Percentiles rank a stretch among this genome's conserved stretches.
Conservation (phyloP, 768 basidiomycete genomes). For the Leccinum uliginosum region DNA sequence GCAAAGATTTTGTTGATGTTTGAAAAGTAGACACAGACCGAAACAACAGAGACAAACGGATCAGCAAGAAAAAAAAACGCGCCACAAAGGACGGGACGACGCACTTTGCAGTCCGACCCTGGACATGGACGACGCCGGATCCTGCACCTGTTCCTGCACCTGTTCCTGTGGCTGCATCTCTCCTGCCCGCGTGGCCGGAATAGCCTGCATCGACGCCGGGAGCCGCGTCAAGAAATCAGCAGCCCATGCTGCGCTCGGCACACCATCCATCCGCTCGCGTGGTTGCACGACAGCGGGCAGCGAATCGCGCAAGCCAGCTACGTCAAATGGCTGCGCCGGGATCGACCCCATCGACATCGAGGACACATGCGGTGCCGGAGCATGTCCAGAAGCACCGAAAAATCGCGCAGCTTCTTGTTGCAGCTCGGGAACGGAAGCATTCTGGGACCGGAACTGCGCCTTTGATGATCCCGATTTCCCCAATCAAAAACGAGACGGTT, state of each 20-base stretch:
- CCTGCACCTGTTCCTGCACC: constrained; percentile 8
- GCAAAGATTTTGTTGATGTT: not conserved
- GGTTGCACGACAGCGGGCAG: constrained; percentile 17
- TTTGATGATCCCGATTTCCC: constrained; percentile 23
- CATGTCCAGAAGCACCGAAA: constrained; percentile 40
- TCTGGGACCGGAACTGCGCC: constrained; percentile 56
- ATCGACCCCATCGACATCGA: constrained; percentile 22
- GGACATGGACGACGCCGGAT: not conserved
- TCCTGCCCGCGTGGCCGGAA: not conserved
- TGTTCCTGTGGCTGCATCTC: constrained; percentile 8
- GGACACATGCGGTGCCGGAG: constrained; percentile 25
- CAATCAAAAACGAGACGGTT: not conserved
- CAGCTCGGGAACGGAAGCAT: constrained; percentile 35
- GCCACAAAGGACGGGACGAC: constrained; percentile 1
- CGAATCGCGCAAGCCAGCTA: constrained; percentile 38
- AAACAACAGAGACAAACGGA: not conserved
- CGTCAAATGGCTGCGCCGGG: constrained; percentile 47
- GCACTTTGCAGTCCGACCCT: constrained; percentile 15
- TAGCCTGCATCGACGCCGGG: constrained; percentile 14
- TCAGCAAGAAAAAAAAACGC: constrained; percentile 2
- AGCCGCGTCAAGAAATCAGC: constrained; percentile 48
- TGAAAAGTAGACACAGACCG: not conserved
- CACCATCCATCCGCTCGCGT: constrained; percentile 16
- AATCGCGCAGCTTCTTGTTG: constrained; percentile 70
- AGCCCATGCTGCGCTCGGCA: constrained; percentile 47